Evolutionary conservation across 306 rosid genomes (phyloP).

Genomic region (Herpetospermum pedunculosum): DNA sequence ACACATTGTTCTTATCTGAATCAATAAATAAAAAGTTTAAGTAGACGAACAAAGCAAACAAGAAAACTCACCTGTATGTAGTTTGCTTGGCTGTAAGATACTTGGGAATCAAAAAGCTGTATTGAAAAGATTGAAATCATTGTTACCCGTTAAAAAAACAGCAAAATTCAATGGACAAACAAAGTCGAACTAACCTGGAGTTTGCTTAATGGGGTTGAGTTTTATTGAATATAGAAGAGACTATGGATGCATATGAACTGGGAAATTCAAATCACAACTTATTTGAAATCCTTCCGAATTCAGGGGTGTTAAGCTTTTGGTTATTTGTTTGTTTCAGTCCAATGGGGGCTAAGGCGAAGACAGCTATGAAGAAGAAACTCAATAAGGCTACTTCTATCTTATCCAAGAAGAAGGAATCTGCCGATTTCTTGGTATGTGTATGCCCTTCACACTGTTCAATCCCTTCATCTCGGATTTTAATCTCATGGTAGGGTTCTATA

Average conservation of each 20-base stretch:
- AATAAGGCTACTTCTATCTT: slow-evolving; percentile 24
- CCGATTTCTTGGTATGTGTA: slow-evolving; percentile 72
- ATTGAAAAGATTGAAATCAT: neutral
- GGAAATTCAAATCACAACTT: neutral
- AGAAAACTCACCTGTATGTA: neutral
- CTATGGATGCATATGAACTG: neutral
- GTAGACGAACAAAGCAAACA: neutral
- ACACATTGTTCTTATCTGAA: neutral
- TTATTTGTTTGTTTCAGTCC: neutral
- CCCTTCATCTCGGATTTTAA: neutral
- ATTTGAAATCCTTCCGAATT: neutral
- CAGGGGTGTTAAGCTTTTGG: neutral
- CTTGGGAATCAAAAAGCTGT: neutral
- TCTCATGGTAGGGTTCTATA: neutral
- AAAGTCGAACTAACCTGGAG: neutral
- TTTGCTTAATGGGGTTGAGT: no score
- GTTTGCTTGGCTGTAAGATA: neutral
- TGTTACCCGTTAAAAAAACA: neutral
- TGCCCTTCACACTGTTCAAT: no score
- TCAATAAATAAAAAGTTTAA: neutral
- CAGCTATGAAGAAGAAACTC: slow-evolving; percentile 60
- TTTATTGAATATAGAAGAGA: neutral
- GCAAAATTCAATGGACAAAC: neutral
- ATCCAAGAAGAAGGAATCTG: slow-evolving; percentile 21
- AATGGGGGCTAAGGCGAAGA: slow-evolving; percentile 74